These are phyloP conservation scores for Naganishia antarctica DNA, from an alignment of 768 basidiomycete genomes.

Conservation along the genomic window DNA sequence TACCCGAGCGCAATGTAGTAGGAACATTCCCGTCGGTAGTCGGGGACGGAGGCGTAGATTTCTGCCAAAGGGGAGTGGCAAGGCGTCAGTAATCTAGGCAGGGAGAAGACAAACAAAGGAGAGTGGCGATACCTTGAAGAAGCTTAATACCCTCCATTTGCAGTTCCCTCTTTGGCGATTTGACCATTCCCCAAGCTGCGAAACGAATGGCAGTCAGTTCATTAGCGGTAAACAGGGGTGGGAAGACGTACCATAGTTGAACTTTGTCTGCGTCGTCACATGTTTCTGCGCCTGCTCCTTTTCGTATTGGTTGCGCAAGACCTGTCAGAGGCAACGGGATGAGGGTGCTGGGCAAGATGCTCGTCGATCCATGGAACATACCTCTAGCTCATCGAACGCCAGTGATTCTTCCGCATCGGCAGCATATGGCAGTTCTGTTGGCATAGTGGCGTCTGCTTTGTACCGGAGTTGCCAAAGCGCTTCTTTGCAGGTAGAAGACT, in stretches of 20 bases:
- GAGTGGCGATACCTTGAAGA: conserved; percentile 88
- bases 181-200: conserved; percentile 66
- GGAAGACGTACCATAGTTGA: conserved; percentile 71
- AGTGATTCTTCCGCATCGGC: conserved; percentile 88
- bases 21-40: conserved; percentile 83
- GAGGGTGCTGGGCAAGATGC: not conserved
- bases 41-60: conserved; percentile 80
- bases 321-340: conserved; percentile 53
- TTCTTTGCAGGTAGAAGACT: too few species aligned
- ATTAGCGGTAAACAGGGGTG: not conserved
- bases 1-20: conserved; percentile 95
- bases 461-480: too few species aligned
- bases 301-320: conserved; percentile 78
- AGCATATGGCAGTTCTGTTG: conserved; percentile 85
- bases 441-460: conserved; percentile 37
- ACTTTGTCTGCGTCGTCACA: conserved; percentile 89
- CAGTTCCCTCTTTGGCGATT: conserved; percentile 74
- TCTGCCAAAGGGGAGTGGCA: conserved; percentile 55
- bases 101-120: too few species aligned
- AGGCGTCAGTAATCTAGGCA: too few species aligned
- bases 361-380: conserved; percentile 43
- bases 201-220: not conserved
- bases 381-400: conserved; percentile 83
- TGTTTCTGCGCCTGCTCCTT: conserved; percentile 77
- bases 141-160: conserved; percentile 88